A percentile compares a stretch with the other conserved stretches of the same genome.
These are phyloP conservation scores for Naganishia friedmannii DNA, from an alignment of 768 basidiomycete species.

Conservation along the genomic window DNA sequence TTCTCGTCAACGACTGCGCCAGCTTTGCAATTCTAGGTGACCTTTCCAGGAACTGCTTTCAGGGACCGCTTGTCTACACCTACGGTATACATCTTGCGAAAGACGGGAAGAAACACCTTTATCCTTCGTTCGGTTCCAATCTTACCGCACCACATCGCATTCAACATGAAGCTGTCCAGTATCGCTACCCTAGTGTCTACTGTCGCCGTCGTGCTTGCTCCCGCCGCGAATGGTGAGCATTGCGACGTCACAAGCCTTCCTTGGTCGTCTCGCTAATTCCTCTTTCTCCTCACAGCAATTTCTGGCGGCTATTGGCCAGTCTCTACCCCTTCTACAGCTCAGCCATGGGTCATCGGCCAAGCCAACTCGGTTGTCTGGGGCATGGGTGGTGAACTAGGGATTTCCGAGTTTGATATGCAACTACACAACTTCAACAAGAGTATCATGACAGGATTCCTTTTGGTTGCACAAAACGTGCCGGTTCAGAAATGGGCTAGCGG, in stretches of 20 bases:
- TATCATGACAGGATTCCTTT: conserved; percentile 47
- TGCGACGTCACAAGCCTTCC: not conserved
- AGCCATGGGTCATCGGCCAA: conserved; percentile 48
- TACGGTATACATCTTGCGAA: not conserved
- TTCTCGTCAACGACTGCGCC: conserved; percentile 10
- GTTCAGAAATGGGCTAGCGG: conserved; percentile 44
- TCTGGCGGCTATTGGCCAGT: conserved; percentile 47
- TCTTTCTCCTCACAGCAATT: not conserved
- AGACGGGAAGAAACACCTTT: not conserved
- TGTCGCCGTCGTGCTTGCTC: conserved; percentile 1
- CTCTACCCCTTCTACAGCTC: conserved; percentile 32
- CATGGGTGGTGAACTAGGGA: conserved; percentile 41
- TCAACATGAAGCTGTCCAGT: conserved; percentile 14
- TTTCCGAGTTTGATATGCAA: conserved; percentile 50
- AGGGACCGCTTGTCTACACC: not conserved
- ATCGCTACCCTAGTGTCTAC: not conserved
- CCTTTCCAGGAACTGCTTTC: not conserved
- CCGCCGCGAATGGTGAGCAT: not conserved
- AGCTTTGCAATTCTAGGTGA: not conserved
- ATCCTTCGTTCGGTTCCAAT: not conserved
- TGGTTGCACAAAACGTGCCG: conserved; percentile 46
- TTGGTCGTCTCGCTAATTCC: not conserved
- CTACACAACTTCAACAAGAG: conserved; percentile 44
- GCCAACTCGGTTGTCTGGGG: conserved; percentile 46
- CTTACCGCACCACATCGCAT: not conserved